Evolutionary conservation across 2,329 filamentous ascomycete species (phyloP).

Genomic region (Aspergillus sergii): DNA sequence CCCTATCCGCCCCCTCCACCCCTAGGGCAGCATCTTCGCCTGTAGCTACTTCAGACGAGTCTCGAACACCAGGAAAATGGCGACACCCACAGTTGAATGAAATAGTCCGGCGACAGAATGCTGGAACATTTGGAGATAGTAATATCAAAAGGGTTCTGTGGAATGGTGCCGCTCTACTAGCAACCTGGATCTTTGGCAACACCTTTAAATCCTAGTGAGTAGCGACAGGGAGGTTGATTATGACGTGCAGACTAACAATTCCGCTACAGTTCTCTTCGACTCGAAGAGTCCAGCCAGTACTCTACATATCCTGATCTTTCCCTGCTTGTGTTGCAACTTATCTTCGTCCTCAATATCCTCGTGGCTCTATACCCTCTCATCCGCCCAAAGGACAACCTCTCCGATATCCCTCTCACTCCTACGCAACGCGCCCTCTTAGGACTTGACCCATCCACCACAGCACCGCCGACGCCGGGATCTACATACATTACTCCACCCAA

Average conservation of each 20-base stretch:
- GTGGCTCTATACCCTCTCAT: slow-evolving; percentile 73
- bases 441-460: slow-evolving; percentile 68
- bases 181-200: slow-evolving; percentile 50
- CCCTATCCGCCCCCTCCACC: slow-evolving; percentile 44
- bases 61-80: slow-evolving; percentile 73
- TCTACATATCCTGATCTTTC: slow-evolving; percentile 47
- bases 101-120: slow-evolving; percentile 78
- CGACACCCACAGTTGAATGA: slow-evolving; percentile 86
- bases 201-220: slow-evolving; percentile 42
- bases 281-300: slow-evolving; percentile 37
- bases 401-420: slow-evolving; percentile 90
- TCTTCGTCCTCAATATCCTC: slow-evolving; percentile 71
- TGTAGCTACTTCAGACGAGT: slow-evolving; percentile 32
- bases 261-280: slow-evolving; percentile 36
- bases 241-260: slow-evolving; percentile 17
- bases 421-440: slow-evolving; percentile 83
- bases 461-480: slow-evolving; percentile 66
- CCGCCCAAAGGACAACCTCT: slow-evolving; percentile 72
- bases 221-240: slow-evolving; percentile 1
- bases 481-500: slow-evolving; percentile 83
- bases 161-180: slow-evolving; percentile 62
- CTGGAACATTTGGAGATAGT: slow-evolving; percentile 74
- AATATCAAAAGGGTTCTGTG: slow-evolving; percentile 71
- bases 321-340: slow-evolving; percentile 60
- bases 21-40: slow-evolving; percentile 36